Percentiles rank a stretch among this genome's conserved stretches.
These are phyloP conservation scores for Spatholobus suberectus DNA, from an alignment of 306 rosid species.

Conservation along the genomic window DNA sequence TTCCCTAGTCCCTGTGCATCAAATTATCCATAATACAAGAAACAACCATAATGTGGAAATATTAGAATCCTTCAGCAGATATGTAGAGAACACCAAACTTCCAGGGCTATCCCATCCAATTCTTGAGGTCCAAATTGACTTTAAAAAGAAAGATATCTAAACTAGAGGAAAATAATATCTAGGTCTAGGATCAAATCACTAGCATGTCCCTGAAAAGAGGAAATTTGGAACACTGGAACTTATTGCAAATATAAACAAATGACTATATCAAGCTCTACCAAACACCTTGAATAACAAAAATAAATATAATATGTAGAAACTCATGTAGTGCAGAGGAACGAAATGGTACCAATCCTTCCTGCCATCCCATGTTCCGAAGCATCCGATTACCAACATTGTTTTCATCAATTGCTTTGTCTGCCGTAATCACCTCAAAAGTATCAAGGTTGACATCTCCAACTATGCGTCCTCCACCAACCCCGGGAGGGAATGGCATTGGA, in stretches of 20 bases:
- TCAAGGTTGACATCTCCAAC: slow-evolving; percentile 66
- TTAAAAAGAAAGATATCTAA: neutral
- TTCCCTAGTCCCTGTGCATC: slow-evolving; percentile 89
- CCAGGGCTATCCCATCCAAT: slow-evolving; percentile 45
- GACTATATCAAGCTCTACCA: slow-evolving; percentile 33
- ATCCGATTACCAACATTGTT: slow-evolving; percentile 95
- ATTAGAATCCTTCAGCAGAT: slow-evolving; percentile 47
- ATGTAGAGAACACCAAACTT: slow-evolving; percentile 35
- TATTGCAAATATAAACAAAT: slow-evolving; percentile 20
- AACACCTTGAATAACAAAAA: slow-evolving; percentile 28
- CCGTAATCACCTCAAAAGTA: slow-evolving; percentile 83
- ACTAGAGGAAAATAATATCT: slow-evolving; percentile 7
- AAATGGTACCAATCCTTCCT: slow-evolving; percentile 94
- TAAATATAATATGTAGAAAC: slow-evolving; percentile 8
- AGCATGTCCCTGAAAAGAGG: slow-evolving; percentile 8
- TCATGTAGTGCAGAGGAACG: slow-evolving; percentile 46
- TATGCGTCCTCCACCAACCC: slow-evolving; percentile 96
- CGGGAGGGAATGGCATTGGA: slow-evolving; percentile 98
- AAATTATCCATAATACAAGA: slow-evolving; percentile 46
- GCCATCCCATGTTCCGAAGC: slow-evolving; percentile 99
- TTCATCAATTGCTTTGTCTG: slow-evolving; percentile 94
- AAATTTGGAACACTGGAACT: slow-evolving; percentile 14
- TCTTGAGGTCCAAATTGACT: slow-evolving; percentile 29
- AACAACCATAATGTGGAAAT: slow-evolving; percentile 43
- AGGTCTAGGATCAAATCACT: neutral